Evolutionary conservation across 1,284 basidiomycete species (phyloP).

Genomic region (Austroboletus sp.): DNA sequence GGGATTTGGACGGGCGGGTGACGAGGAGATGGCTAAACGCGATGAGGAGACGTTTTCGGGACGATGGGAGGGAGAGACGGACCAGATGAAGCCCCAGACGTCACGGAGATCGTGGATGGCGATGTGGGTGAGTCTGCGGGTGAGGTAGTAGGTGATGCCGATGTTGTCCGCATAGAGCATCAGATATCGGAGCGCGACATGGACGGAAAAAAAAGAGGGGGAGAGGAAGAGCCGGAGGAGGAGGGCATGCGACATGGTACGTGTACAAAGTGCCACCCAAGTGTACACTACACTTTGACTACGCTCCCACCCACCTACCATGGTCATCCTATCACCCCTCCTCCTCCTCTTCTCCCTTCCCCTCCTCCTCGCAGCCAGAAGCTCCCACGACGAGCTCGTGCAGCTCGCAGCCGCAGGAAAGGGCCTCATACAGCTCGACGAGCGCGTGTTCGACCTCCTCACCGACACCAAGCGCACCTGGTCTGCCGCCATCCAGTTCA

Average conservation of each 20-base stretch:
- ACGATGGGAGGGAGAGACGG: conserved; percentile 18
- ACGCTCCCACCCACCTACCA: conserved; percentile 7
- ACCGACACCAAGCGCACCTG: conserved; percentile 71
- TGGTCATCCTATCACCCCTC: conserved; percentile 35
- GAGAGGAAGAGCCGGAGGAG: conserved; percentile 85
- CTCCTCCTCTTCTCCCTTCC: conserved; percentile 47
- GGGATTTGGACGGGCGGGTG: conserved; percentile 81
- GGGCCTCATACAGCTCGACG: conserved; percentile 76
- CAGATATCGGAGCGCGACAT: conserved; percentile 86
- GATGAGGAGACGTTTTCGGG: conserved; percentile 6
- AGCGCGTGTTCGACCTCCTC: conserved; percentile 69
- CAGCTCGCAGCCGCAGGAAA: conserved; percentile 62
- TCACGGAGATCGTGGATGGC: conserved; percentile 80
- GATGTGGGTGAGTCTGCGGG: conserved; percentile 72
- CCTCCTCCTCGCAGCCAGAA: conserved; percentile 38
- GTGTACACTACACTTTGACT: conserved; percentile 23
- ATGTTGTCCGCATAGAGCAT: conserved; percentile 86
- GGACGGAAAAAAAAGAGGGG: conserved; percentile 83
- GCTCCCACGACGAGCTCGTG: conserved; percentile 48
- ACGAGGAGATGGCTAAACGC: conserved; percentile 77
- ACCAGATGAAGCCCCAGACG: conserved; percentile 97
- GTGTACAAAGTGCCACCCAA: conserved; percentile 17
- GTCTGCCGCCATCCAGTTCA: conserved; percentile 78
- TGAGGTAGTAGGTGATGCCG: conserved; percentile 93
- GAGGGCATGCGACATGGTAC: conserved; percentile 64